phyloP scores from a whole-genome alignment of 148 eudicot species.

The Drosera capensis region DNA sequence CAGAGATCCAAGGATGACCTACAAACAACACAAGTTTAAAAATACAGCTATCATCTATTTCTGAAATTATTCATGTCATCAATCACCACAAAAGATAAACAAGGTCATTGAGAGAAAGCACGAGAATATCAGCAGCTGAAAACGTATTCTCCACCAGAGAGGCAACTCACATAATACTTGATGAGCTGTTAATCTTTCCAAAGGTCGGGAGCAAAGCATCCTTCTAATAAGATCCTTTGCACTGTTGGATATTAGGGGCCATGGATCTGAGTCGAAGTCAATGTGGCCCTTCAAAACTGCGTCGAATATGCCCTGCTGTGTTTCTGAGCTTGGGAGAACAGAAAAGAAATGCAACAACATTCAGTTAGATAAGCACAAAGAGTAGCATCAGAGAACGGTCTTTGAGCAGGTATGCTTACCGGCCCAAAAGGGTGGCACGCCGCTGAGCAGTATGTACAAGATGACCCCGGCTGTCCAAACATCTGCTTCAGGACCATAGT shows the following conservation, averaged over 20 bases:
- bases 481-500: constrained; percentile 91
- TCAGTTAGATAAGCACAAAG: neutral
- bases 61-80: neutral
- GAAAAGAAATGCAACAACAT: constrained; percentile 3
- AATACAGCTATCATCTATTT: neutral
- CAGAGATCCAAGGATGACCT: constrained; percentile 99
- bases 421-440: constrained; percentile 99
- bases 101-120: too few relatives aligned
- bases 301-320: constrained; percentile 95
- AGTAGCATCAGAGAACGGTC: too few relatives aligned
- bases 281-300: constrained; percentile 78
- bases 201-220: constrained; percentile 67
- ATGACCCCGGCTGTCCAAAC: constrained; percentile 99
- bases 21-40: constrained; percentile 3
- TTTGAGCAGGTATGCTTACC: too few relatives aligned
- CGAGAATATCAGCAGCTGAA: too few relatives aligned
- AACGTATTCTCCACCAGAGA: too few relatives aligned
- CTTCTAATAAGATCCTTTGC: constrained; percentile 85
- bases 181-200: constrained; percentile 77
- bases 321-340: constrained; percentile 33
- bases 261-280: constrained; percentile 92
- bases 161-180: constrained; percentile 70
- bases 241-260: constrained; percentile 88
- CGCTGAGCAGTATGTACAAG: constrained; percentile 85
- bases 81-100: neutral